Evolutionary conservation across 1,139 yeast genomes (phyloP).

Genomic region (Kurtzmaniella natalensis): DNA sequence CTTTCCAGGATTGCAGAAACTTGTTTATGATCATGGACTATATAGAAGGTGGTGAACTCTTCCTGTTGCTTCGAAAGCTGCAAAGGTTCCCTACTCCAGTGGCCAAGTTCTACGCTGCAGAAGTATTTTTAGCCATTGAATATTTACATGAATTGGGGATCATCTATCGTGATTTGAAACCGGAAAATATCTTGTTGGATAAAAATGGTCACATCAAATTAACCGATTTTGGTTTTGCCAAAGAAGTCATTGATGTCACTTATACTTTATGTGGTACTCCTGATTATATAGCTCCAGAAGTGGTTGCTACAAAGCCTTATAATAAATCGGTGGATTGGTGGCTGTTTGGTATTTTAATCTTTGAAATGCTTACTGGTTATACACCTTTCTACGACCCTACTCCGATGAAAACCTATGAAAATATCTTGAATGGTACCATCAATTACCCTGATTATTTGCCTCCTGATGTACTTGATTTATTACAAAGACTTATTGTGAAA

Average conservation of each 20-base stretch:
- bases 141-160: conserved; percentile 55
- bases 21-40: conserved; percentile 62
- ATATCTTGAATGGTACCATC: conserved; percentile 49
- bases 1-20: conserved; percentile 53
- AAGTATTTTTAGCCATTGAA: conserved; percentile 54
- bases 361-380: conserved; percentile 60
- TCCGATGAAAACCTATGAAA: conserved; percentile 61
- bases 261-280: conserved; percentile 65
- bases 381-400: conserved; percentile 61
- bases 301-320: conserved; percentile 57
- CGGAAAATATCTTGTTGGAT: conserved; percentile 55
- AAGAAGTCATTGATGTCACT: conserved; percentile 55
- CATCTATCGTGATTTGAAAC: conserved; percentile 57
- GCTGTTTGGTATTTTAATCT: conserved; percentile 57
- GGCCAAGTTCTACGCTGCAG: conserved; percentile 61
- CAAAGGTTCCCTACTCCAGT: conserved; percentile 60
- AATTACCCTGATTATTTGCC: conserved; percentile 48
- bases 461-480: conserved; percentile 48
- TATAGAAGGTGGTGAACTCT: conserved; percentile 60
- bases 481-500: conserved; percentile 47
- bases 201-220: conserved; percentile 57
- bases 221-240: conserved; percentile 62
- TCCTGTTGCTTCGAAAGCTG: conserved; percentile 53
- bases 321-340: conserved; percentile 65
- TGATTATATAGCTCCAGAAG: conserved; percentile 62